These are phyloP conservation scores for Fallopia convolvulus DNA, from an alignment of 148 eudicot genomes.

Conservation along the genomic window DNA sequence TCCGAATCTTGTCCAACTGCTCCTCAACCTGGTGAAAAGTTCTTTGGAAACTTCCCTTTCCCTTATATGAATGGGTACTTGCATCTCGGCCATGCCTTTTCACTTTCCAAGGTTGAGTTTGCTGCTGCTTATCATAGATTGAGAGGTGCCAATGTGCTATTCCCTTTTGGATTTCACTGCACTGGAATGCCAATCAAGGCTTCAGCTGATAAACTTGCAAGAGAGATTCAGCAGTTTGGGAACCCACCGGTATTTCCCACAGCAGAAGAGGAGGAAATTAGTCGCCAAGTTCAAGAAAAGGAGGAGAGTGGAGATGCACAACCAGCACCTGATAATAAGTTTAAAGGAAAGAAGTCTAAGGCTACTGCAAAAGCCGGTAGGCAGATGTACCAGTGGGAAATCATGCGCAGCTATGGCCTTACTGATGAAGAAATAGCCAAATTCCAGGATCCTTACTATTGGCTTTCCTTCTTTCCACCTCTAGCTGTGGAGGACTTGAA, in stretches of 20 bases:
- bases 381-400: slow-evolving; percentile 82
- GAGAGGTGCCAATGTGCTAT: slow-evolving; percentile 78
- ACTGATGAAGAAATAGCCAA: slow-evolving; percentile 55
- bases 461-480: slow-evolving; percentile 76
- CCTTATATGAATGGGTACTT: slow-evolving; percentile 94
- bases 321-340: slow-evolving; percentile 47
- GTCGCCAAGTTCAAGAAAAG: slow-evolving; percentile 26
- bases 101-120: slow-evolving; percentile 85
- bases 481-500: slow-evolving; percentile 79
- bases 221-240: slow-evolving; percentile 71
- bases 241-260: slow-evolving; percentile 73
- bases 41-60: slow-evolving; percentile 87
- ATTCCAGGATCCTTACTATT: slow-evolving; percentile 59
- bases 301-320: slow-evolving; percentile 36
- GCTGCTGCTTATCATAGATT: slow-evolving; percentile 81
- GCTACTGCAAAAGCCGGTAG: slow-evolving; percentile 65
- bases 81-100: slow-evolving; percentile 89
- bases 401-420: slow-evolving; percentile 79
- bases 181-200: slow-evolving; percentile 98
- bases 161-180: slow-evolving; percentile 89
- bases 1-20: slow-evolving; percentile 47
- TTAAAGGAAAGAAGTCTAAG: slow-evolving; percentile 86
- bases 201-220: slow-evolving; percentile 69
- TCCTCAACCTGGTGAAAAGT: slow-evolving; percentile 69
- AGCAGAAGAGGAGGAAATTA: slow-evolving; percentile 44